A percentile compares a stretch with the other conserved stretches of the same genome.
These are phyloP conservation scores for Phytopythium boreale DNA, from an alignment of 352 stramenopile genomes.

Conservation along the genomic window DNA sequence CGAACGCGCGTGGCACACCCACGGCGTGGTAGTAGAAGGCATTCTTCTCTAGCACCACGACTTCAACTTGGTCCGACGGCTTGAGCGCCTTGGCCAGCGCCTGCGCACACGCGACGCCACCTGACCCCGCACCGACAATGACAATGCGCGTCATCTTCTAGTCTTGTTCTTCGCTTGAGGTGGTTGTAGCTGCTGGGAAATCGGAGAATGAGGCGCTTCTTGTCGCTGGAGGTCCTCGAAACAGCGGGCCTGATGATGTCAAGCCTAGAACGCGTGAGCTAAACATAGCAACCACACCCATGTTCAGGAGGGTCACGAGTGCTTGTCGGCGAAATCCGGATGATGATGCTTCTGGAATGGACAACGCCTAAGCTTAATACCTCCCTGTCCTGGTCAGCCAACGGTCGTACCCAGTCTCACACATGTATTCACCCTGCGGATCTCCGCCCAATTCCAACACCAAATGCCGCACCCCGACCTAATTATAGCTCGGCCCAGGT, in stretches of 20 bases:
- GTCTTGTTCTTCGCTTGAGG: background rate
- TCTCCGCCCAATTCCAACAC: background rate
- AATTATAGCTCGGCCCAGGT: slow-evolving; percentile 45
- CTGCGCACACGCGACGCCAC: slow-evolving; percentile 31
- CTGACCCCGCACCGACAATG: slow-evolving; percentile 29
- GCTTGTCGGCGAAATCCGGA: background rate
- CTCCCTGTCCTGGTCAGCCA: background rate
- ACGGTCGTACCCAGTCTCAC: background rate
- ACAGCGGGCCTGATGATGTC: background rate
- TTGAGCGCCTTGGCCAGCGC: slow-evolving; percentile 22
- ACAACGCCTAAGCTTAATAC: background rate
- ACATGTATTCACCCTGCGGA: background rate
- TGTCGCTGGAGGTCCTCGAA: background rate
- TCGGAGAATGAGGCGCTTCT: background rate
- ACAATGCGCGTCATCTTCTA: slow-evolving; percentile 22
- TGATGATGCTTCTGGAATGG: background rate
- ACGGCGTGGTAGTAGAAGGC: slow-evolving; percentile 35
- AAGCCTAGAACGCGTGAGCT: background rate
- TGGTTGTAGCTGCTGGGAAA: background rate
- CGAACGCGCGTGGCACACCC: slow-evolving; percentile 28
- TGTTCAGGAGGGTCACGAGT: too few relatives aligned
- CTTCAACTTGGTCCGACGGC: slow-evolving; percentile 18
- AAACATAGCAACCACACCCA: background rate
- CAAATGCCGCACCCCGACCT: background rate
- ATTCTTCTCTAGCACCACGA: slow-evolving; percentile 41